Conservation (phyloP, 208 protist species). For the Leishmania lainsoni region DNA sequence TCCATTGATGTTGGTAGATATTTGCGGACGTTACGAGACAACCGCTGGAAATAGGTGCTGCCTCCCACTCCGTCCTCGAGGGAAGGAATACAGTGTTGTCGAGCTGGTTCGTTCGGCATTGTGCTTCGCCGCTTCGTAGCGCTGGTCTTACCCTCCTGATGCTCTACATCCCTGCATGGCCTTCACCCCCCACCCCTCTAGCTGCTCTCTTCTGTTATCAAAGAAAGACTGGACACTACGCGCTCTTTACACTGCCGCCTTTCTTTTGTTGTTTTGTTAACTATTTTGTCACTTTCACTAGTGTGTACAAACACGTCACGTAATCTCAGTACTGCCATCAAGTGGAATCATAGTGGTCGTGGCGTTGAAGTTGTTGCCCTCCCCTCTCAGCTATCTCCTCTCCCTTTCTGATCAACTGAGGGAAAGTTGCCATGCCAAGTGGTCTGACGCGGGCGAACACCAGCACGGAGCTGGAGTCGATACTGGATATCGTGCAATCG, state of each 20-base stretch:
- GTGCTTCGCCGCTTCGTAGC: neutral
- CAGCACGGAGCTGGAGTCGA: constrained; percentile 20
- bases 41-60: neutral
- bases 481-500: constrained; percentile 53
- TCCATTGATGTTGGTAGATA: neutral
- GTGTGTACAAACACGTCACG: neutral
- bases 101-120: neutral
- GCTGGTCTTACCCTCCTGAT: neutral
- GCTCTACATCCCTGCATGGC: neutral
- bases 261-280: neutral
- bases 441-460: constrained; percentile 17
- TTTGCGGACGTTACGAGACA: neutral
- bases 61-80: neutral
- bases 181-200: neutral
- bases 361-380: neutral
- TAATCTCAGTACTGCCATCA: neutral
- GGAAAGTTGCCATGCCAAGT: constrained; percentile 10
- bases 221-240: neutral
- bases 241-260: neutral
- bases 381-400: neutral
- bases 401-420: neutral
- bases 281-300: neutral
- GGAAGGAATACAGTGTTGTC: neutral
- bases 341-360: neutral
- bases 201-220: neutral